Percentiles rank a stretch among this genome's conserved stretches.
These are phyloP conservation scores for Metarhizium robertsii DNA, from an alignment of 2,329 filamentous ascomycete species.

Conservation along the genomic window DNA sequence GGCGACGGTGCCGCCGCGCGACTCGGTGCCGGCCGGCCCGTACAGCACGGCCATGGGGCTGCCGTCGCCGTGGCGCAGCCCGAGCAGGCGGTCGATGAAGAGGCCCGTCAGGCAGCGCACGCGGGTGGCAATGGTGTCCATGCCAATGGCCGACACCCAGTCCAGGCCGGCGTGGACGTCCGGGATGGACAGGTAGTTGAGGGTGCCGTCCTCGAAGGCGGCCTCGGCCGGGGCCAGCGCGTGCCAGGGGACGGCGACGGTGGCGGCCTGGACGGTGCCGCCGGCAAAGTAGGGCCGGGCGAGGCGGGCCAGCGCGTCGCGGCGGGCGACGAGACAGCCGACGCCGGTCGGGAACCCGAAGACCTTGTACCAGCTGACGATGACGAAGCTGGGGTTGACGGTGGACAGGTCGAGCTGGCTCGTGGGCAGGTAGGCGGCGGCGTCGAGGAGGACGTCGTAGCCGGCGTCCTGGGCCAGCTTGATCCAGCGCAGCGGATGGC, in stretches of 20 bases:
- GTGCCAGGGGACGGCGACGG: conserved; percentile 23
- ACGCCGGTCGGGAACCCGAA: conserved; percentile 33
- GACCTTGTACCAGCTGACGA: conserved; percentile 32
- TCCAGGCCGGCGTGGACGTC: conserved; percentile 27
- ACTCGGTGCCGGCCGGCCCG: conserved; percentile 19
- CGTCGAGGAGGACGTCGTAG: conserved; percentile 31
- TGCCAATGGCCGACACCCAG: conserved; percentile 22
- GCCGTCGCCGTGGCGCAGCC: conserved; percentile 23
- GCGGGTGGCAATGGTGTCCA: conserved; percentile 18
- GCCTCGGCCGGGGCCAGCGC: conserved; percentile 16
- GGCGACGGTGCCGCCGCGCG: conserved; percentile 26
- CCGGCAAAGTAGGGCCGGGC: conserved; percentile 30
- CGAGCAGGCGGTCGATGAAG: conserved; percentile 21
- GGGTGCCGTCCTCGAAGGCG: conserved; percentile 31
- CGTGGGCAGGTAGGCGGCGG: conserved; percentile 30
- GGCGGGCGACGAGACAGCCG: conserved; percentile 27
- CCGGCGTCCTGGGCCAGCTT: conserved; percentile 23
- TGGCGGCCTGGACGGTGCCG: conserved; percentile 26
- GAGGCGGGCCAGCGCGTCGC: conserved; percentile 20
- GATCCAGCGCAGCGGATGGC: conserved; percentile 29
- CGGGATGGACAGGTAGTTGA: conserved; percentile 29
- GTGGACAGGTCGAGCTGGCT: conserved; percentile 21
- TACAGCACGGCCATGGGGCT: conserved; percentile 24
- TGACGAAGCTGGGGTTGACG: conserved; percentile 28
- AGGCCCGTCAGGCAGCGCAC: conserved; percentile 27